Base-by-base conservation (phyloP, 371 early-diverging fungal species). In the Mucor plumbeus region DNA sequence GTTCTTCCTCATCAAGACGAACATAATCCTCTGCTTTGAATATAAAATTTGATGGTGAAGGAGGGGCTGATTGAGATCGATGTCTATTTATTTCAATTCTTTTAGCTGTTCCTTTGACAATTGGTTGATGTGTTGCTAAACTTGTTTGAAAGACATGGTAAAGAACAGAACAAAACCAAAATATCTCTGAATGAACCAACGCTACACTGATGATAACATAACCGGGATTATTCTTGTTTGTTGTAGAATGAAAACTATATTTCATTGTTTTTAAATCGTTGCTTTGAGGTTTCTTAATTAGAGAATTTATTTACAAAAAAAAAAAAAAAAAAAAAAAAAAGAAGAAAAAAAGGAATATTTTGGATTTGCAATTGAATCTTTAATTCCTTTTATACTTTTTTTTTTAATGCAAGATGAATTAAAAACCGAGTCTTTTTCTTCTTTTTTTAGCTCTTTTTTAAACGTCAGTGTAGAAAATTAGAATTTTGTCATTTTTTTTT, bases 121-220 rank as follows among this genome's bases (percentile, higher is more conserved):
- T n/a, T 19, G 38, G n/a, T 31, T 13, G 44, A 17, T 39, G 7
- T 48, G 6, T 40, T 9, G 48, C 5, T 44, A 57, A 34, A 47
- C 48, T 19, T 39, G 63, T 56, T 55, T 63, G 63, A 54, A 67
- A 64, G 17, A 67, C 15, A 41, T 50, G 59, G 33, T 64, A 72
- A 26, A 72, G 10, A n/a, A 58, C 72, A 21, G 72, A 72, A 34
- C 63, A 72, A 11, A 72, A 0, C 72, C 72, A 72, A 54, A 41
- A 72, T 9, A 72, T 31, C 34, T 72, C 65, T 4, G 72, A 68
- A 36, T 68, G 68, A 14, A 72, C 53, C 14, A 71, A 31, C 7
- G 71, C 71, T 41, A 71, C 15, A 14, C 58, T 48, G 13, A 63
- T 47, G 15, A 63, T 15, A 9, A 68, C 14, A 13, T 48, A 48